Percentiles rank a stretch among this genome's conserved stretches.
phyloP scores from a whole-genome alignment of 352 stramenopile species.

The Thalassiosira exigua region DNA sequence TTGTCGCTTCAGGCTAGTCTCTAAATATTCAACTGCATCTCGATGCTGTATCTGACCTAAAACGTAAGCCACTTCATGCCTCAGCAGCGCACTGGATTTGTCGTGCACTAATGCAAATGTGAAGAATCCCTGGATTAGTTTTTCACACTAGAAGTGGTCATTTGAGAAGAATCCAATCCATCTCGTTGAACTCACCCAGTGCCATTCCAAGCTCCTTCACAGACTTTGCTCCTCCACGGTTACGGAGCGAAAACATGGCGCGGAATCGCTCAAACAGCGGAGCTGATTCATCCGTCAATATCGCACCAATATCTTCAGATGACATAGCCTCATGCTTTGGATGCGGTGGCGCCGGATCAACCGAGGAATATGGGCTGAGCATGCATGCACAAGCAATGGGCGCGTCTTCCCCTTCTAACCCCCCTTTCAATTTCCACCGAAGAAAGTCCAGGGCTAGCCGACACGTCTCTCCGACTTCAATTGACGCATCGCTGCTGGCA shows the following conservation, averaged over 20 bases:
- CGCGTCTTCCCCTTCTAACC: slow-evolving; percentile 43
- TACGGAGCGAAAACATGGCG: slow-evolving; percentile 98
- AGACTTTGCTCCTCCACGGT: slow-evolving; percentile 91
- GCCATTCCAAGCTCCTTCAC: slow-evolving; percentile 75
- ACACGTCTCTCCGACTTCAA: slow-evolving; percentile 95
- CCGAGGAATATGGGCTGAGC: slow-evolving; percentile 89
- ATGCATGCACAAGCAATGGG: slow-evolving; percentile 84
- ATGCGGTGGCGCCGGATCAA: slow-evolving; percentile 90
- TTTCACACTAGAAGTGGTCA: too few relatives aligned
- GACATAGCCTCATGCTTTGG: slow-evolving; percentile 73
- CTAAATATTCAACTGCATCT: slow-evolving; percentile 91
- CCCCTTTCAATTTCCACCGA: slow-evolving; percentile 88
- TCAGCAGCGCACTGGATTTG: slow-evolving; percentile 90
- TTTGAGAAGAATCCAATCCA: too few relatives aligned
- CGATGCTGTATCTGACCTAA: slow-evolving; percentile 96
- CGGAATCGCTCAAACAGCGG: slow-evolving; percentile 94
- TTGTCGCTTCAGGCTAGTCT: slow-evolving; percentile 88
- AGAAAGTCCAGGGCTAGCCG: slow-evolving; percentile 92
- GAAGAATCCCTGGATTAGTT: background rate
- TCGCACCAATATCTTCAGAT: slow-evolving; percentile 86
- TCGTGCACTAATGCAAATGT: slow-evolving; percentile 41
- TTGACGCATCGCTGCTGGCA: slow-evolving; percentile 73
- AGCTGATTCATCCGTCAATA: slow-evolving; percentile 88
- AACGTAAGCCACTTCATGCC: slow-evolving; percentile 98
- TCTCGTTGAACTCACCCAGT: too few relatives aligned